Conservation (phyloP, 345 rosid genomes). For the Carallia pectinifolia region DNA sequence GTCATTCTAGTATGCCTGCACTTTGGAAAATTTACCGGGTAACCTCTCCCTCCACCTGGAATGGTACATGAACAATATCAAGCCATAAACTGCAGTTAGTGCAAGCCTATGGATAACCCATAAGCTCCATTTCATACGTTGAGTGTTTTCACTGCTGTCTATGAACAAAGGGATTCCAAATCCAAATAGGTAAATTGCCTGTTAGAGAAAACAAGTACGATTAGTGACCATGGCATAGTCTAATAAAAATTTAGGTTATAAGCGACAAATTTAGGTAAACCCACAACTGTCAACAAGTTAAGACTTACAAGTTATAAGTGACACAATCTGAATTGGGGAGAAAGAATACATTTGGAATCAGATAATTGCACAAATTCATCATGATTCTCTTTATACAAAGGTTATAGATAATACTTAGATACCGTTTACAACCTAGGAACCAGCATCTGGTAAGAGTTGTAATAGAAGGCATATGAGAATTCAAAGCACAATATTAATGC, state of each 20-base stretch:
- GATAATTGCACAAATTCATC: no score
- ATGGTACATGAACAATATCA: conserved; percentile 68
- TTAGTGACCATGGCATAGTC: no score
- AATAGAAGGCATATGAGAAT: background rate
- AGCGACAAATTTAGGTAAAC: background rate
- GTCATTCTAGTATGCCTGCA: background rate
- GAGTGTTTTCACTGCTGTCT: conserved; percentile 45
- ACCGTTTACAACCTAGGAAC: background rate
- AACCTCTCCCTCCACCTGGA: conserved; percentile 82
- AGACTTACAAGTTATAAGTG: no score
- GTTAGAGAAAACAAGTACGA: conserved; percentile 15
- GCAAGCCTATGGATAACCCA: conserved; percentile 82
- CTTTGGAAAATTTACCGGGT: conserved; percentile 51
- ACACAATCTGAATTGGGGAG: no score
- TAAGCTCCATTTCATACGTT: conserved; percentile 69
- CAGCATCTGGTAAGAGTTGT: conserved; percentile 4
- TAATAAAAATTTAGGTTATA: no score
- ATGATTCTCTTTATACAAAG: no score
- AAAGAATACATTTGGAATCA: no score
- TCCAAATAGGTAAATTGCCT: conserved; percentile 73
- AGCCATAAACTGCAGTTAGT: conserved; percentile 70
- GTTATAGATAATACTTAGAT: no score
- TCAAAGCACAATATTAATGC: background rate
- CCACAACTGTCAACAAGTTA: no score
- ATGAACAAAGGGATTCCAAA: conserved; percentile 79